Base-by-base conservation (phyloP, 2,329 filamentous ascomycete species). In the Botryotinia narcissicola region DNA sequence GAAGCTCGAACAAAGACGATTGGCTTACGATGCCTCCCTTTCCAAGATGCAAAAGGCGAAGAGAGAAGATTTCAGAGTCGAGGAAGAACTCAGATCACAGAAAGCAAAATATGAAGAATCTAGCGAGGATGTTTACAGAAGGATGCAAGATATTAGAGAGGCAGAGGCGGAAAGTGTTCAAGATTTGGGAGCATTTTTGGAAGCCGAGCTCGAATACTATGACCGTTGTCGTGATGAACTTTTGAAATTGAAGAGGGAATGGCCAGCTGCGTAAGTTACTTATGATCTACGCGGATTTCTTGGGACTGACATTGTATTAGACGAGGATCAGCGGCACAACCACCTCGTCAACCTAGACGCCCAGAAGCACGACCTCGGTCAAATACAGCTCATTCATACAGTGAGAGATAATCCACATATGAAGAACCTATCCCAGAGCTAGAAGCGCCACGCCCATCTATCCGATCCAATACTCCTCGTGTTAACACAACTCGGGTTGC, bases 61-160 rank as follows among this genome's bases (percentile, higher is more conserved):
- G 85, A 94, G 92, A 79, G 95, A 98, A 80, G 95, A 98, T 81
- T 97, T 96, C 84, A 88, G 94, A 75, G 87, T 96, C 73, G 96
- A 98, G 82, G 95, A 98, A 81, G 95, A 98, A 83, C 88, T 97
- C 71, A 92, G 95, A 73, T 88, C 90, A 42, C 93, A 96, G 82
- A 97, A 97, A 82, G 93, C 93, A 79, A 98, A 98, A 84, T 98
- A 97, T 80, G 96, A 98, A 81, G 96, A 98, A 84, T 92, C 93
- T 25, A 96, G 89, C 80, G 95, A 98, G 80, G 95, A 98, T 79
- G 95, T 98, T 72, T 88, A 91, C 78, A 90, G 95, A 74, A 89
- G 95, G 72, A 98, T 98, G 96, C 90, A 97, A 83, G 95, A 98
- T 80, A 97, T 98, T 84, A 95, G 96, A 84, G 95, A 98, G 79